Conservation (phyloP, 2,329 filamentous ascomycete genomes). For the Celoporthe dispersa region DNA sequence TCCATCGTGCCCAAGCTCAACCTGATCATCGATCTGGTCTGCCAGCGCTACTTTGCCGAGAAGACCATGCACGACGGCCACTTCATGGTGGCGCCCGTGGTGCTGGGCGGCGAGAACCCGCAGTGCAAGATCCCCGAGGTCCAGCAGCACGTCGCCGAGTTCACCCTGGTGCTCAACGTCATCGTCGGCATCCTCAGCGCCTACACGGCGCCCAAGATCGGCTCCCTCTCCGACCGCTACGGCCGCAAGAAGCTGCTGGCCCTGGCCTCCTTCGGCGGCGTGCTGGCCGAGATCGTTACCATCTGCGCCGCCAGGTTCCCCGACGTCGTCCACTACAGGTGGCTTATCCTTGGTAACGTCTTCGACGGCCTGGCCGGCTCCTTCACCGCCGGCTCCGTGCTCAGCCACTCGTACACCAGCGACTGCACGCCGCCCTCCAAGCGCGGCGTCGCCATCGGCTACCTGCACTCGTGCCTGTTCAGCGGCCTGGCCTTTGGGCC, state of each 20-base stretch:
- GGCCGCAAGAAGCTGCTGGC: conserved; percentile 78
- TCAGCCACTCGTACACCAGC: conserved; percentile 84
- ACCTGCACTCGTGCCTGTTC: conserved; percentile 88
- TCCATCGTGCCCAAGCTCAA: conserved; percentile 86
- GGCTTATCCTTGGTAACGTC: conserved; percentile 76
- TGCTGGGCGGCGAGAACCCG: conserved; percentile 71
- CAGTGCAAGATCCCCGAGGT: conserved; percentile 83
- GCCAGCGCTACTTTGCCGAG: conserved; percentile 79
- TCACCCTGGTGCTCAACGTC: conserved; percentile 77
- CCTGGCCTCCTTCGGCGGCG: conserved; percentile 73
- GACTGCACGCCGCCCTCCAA: conserved; percentile 84
- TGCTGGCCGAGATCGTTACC: conserved; percentile 75
- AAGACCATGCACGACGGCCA: conserved; percentile 60
- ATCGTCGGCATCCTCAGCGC: conserved; percentile 79
- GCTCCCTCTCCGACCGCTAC: conserved; percentile 83
- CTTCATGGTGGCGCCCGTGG: conserved; percentile 65
- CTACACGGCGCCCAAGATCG: conserved; percentile 79
- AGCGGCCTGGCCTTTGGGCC: conserved; percentile 87
- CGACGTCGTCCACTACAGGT: conserved; percentile 73
- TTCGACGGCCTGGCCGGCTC: conserved; percentile 87
- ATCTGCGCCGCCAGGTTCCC: conserved; percentile 79
- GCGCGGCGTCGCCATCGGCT: conserved; percentile 83
- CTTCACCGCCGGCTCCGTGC: conserved; percentile 77
- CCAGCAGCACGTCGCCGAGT: conserved; percentile 75
- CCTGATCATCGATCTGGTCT: conserved; percentile 82